Percentiles rank a stretch among this genome's conserved stretches.
phyloP scores from a whole-genome alignment of 108 stramenopile species.

The Chaetoceros tenuissimus region DNA sequence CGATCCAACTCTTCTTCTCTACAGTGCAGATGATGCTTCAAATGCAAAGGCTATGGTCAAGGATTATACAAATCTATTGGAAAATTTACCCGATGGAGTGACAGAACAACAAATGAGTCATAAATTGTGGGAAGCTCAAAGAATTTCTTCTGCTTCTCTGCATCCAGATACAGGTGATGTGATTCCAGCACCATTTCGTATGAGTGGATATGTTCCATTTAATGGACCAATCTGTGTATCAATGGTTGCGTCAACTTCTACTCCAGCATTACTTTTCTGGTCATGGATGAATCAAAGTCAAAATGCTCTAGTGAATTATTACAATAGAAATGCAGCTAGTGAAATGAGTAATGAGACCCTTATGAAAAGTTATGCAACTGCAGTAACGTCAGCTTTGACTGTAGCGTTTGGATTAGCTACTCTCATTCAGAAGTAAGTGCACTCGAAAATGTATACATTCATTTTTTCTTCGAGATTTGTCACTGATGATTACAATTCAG shows the following conservation, averaged over 20 bases:
- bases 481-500: too few relatives aligned
- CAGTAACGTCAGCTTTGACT: constrained; percentile 66
- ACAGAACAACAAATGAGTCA: constrained; percentile 17
- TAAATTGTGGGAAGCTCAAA: constrained; percentile 39
- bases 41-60: constrained; percentile 31
- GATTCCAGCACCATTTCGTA: constrained; percentile 65
- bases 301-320: constrained; percentile 67
- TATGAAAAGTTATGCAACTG: constrained; percentile 65
- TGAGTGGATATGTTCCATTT: constrained; percentile 70
- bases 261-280: constrained; percentile 50
- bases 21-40: constrained; percentile 37
- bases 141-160: constrained; percentile 56
- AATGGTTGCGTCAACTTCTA: constrained; percentile 40
- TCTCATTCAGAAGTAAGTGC: constrained; percentile 56
- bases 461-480: too few relatives aligned
- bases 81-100: too few relatives aligned
- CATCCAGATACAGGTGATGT: constrained; percentile 90
- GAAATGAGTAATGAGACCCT: constrained; percentile 75
- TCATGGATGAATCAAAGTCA: constrained; percentile 76
- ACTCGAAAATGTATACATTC: too few relatives aligned
- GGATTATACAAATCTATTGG: constrained; percentile 13
- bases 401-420: constrained; percentile 80
- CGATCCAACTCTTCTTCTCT: constrained; percentile 52
- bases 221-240: constrained; percentile 61
- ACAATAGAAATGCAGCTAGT: constrained; percentile 84